phyloP scores from a whole-genome alignment of 2,329 filamentous ascomycete genomes.

The Fusarium poae region DNA sequence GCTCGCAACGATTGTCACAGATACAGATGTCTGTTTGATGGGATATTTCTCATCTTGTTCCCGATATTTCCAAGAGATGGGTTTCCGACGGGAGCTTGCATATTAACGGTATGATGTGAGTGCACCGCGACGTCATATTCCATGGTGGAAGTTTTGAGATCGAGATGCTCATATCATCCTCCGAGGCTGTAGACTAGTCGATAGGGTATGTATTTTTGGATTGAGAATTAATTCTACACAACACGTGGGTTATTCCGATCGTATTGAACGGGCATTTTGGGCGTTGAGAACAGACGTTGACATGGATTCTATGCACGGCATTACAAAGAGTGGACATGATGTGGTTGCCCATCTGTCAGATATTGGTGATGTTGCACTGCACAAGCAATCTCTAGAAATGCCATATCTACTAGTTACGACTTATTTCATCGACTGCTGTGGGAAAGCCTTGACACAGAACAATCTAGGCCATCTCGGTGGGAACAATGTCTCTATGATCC shows the following conservation, averaged over 20 bases:
- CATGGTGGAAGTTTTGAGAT: neutral
- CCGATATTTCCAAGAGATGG: slow-evolving; percentile 7
- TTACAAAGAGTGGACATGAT: slow-evolving; percentile 9
- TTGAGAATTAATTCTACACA: neutral
- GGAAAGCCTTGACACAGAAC: neutral
- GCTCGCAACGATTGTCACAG: neutral
- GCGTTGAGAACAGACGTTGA: slow-evolving; percentile 17
- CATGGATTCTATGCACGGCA: slow-evolving; percentile 35
- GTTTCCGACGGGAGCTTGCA: slow-evolving; percentile 10
- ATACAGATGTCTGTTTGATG: slow-evolving; percentile 5
- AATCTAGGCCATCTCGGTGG: slow-evolving; percentile 16
- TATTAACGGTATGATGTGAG: slow-evolving; percentile 13
- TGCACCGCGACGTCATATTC: neutral
- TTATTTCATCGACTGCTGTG: neutral
- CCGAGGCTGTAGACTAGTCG: neutral
- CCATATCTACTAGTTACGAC: neutral
- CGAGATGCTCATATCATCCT: slow-evolving; percentile 7
- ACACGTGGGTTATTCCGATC: neutral
- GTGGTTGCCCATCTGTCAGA: neutral
- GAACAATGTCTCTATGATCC: neutral
- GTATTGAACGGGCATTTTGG: neutral
- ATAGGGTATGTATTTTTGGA: slow-evolving; percentile 4
- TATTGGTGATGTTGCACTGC: slow-evolving; percentile 6
- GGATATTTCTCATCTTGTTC: slow-evolving; percentile 8
- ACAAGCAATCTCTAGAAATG: neutral